Percentiles rank a stretch among this genome's conserved stretches.
phyloP scores from a whole-genome alignment of 306 rosid species.

The Mimosa bimucronata region DNA sequence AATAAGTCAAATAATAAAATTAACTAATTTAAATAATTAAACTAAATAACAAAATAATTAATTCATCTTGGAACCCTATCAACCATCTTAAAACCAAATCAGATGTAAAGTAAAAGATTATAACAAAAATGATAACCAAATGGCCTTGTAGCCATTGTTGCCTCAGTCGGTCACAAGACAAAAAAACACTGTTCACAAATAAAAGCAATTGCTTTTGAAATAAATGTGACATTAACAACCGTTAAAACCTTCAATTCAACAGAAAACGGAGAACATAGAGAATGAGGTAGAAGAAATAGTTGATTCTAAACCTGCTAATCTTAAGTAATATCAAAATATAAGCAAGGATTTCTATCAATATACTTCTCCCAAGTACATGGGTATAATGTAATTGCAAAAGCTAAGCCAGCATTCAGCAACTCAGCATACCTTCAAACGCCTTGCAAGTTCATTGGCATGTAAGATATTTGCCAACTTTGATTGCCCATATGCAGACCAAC shows the following conservation, averaged over 20 bases:
- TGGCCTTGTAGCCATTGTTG: constrained; percentile 2
- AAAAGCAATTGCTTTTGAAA: neutral
- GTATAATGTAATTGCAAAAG: constrained; percentile 20
- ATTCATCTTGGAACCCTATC: too few relatives aligned
- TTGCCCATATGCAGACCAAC: constrained; percentile 80
- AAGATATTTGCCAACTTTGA: constrained; percentile 89
- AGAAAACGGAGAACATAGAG: neutral
- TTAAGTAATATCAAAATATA: neutral
- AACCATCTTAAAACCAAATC: neutral
- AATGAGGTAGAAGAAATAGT: constrained; percentile 7
- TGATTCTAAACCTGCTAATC: neutral
- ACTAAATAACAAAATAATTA: too few relatives aligned
- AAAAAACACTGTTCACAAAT: neutral
- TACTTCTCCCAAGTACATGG: constrained; percentile 21
- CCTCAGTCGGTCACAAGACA: neutral
- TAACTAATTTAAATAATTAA: too few relatives aligned
- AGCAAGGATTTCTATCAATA: neutral
- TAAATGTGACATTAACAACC: neutral
- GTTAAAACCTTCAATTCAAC: constrained; percentile 13
- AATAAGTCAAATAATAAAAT: too few relatives aligned
- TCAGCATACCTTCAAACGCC: constrained; percentile 56
- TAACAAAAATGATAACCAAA: constrained; percentile 1
- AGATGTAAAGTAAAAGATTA: neutral
- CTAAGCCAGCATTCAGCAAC: constrained; percentile 25
- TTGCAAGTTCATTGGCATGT: constrained; percentile 85